Evolutionary conservation across 371 early-diverging fungal species (phyloP).

Genomic region (Mycotypha africana): DNA sequence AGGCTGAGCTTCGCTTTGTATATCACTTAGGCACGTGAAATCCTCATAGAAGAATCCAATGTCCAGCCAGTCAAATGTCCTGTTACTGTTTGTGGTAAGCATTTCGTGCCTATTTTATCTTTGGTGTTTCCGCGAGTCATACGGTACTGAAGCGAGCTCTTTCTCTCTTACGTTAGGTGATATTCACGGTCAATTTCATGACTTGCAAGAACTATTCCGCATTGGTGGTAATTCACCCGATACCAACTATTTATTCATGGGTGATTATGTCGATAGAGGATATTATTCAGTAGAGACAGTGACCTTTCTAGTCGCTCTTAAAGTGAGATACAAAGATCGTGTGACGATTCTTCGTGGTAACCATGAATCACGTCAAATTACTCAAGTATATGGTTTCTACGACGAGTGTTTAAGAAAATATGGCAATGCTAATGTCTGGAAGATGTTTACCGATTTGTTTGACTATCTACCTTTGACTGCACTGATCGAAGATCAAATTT

Average conservation of each 20-base stretch:
- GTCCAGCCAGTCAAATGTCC: constrained; percentile 94
- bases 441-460: constrained; percentile 97
- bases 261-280: constrained; percentile 99
- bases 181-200: constrained; percentile 99
- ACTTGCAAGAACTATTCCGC: constrained; percentile 95
- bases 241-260: constrained; percentile 99
- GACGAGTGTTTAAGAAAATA: constrained; percentile 92
- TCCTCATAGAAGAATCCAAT: constrained; percentile 92
- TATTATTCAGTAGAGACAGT: constrained; percentile 98
- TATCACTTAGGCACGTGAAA: constrained; percentile 74
- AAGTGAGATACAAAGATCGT: constrained; percentile 96
- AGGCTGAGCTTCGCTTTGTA: neutral
- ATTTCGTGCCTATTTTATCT: too few relatives aligned
- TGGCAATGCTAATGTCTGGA: constrained; percentile 98
- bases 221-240: constrained; percentile 97
- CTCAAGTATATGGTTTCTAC: constrained; percentile 99
- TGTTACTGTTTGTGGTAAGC: constrained; percentile 93
- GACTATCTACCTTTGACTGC: constrained; percentile 98
- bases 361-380: constrained; percentile 98
- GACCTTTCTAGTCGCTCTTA: constrained; percentile 88
- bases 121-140: too few relatives aligned
- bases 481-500: constrained; percentile 67
- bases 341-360: constrained; percentile 98
- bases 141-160: too few relatives aligned
- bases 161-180: too few relatives aligned